Evolutionary conservation across 176 grass and related monocot species (phyloP), one percentile per base, ranked within the genome.

Genomic region (Puccinellia tenuiflora): DNA sequence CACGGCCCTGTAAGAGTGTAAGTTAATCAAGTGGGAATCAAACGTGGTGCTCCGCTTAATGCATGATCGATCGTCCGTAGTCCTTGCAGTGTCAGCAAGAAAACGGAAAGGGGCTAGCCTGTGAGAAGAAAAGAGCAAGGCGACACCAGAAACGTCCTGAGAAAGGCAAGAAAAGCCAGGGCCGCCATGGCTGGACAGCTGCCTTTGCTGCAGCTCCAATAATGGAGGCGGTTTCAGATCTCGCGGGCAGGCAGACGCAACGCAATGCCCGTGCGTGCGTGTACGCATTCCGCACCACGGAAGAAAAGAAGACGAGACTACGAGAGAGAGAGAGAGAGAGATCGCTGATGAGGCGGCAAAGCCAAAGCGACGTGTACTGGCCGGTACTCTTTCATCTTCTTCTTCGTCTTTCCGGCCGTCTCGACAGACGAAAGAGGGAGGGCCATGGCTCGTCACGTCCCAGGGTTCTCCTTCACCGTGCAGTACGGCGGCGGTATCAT

Each of bases 221-320:
- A 86, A 83, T 90, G 83, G 20, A 33, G 63, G 17, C 13, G 28
- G 21, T 22, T 86, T 86, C 78, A 85, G 88, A 85, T 85, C 77
- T 81, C 33, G 69, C 57, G 33, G 43, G 11, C 42, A 45, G 42
- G 33, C 11, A 45, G 42, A 12, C 10, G 12, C 9, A 11, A 5
- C 18, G 20, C 24, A 18, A 9, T 11, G 29, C 57, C 54, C 83
- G 62, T 65, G 78, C 15, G 81, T 47, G 13, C 66, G 37, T 25
- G 69, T 31, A 74, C 71, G 71, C 45, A 79, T 78, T 89, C 53
- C 53, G 50, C 50, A 33, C 30, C 70, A 30, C 26, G 42, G 29
- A 59, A 34, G 2, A n/a, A 4, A 69, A 17, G 68, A 72, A 11
- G 35, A 16, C 61, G 5, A 25, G 38, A 16, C n/a, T n/a, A n/a